Percentiles rank a stretch among this genome's conserved stretches.
phyloP scores from a whole-genome alignment of 2,329 filamentous ascomycete genomes.

The Hymenoscyphus scutula region DNA sequence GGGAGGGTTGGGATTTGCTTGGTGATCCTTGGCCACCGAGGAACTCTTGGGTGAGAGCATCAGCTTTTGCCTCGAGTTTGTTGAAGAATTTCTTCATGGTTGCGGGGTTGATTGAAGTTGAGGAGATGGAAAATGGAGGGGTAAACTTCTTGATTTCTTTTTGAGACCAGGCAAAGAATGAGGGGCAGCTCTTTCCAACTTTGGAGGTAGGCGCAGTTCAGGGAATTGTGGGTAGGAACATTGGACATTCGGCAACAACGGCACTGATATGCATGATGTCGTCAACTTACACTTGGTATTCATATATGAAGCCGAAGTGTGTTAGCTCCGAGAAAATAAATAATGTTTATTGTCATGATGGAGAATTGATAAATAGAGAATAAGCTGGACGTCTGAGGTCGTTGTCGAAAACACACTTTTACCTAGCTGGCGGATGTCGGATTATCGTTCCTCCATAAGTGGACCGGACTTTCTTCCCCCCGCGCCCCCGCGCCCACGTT shows the following conservation, averaged over 20 bases:
- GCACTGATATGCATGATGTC: background rate
- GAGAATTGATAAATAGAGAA: background rate
- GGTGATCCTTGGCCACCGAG: constrained; percentile 2
- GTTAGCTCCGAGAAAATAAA: background rate
- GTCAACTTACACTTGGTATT: background rate
- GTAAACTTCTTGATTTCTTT: background rate
- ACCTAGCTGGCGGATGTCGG: background rate
- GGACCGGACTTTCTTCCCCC: background rate
- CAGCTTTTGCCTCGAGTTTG: constrained; percentile 36
- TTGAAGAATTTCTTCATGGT: constrained; percentile 40
- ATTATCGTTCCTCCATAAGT: background rate
- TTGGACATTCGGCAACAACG: too few species aligned
- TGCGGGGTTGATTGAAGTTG: background rate
- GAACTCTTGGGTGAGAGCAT: constrained; percentile 29
- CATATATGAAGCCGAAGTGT: background rate
- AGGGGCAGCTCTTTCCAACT: background rate
- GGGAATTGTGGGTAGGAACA: background rate
- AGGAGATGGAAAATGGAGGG: background rate
- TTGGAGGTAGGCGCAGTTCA: constrained; percentile 4
- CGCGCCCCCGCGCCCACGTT: background rate
- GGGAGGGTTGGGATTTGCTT: constrained; percentile 13
- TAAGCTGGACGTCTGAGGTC: background rate
- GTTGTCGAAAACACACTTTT: background rate
- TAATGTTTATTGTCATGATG: background rate
- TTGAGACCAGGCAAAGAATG: background rate